phyloP scores from a whole-genome alignment of 768 basidiomycete genomes.

The Roridomyces roridus region DNA sequence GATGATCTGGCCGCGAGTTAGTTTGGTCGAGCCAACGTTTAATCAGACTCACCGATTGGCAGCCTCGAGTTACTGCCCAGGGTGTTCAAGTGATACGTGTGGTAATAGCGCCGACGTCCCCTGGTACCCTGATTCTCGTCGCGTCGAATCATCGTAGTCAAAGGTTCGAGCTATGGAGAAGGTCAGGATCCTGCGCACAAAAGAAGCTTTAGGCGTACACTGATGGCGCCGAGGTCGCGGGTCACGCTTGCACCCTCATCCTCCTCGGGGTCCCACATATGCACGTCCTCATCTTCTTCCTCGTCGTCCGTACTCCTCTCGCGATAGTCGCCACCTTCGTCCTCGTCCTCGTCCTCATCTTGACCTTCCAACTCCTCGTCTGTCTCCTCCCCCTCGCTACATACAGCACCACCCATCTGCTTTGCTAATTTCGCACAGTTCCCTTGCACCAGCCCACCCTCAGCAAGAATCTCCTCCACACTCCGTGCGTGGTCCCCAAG shows the following conservation, averaged over 20 bases:
- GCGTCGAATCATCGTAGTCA: conserved; percentile 75
- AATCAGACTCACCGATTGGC: conserved; percentile 55
- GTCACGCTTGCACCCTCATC: conserved; percentile 4
- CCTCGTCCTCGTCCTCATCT: conserved; percentile 18
- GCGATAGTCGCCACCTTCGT: conserved; percentile 8
- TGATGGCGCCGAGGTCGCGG: too few relatives aligned
- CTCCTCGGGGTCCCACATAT: background rate
- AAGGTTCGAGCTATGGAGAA: conserved; percentile 62
- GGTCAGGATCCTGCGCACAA: background rate
- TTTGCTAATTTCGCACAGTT: conserved; percentile 25
- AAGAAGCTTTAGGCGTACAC: too few relatives aligned
- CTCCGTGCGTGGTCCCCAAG: conserved; percentile 56
- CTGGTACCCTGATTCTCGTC: conserved; percentile 70
- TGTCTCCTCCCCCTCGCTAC: conserved; percentile 23
- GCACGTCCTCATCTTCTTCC: conserved; percentile 3
- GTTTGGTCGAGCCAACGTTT: background rate
- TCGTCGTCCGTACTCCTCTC: background rate
- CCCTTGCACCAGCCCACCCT: conserved; percentile 33
- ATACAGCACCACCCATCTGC: conserved; percentile 33
- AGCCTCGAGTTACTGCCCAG: conserved; percentile 57
- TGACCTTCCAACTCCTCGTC: conserved; percentile 21
- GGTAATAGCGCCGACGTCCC: conserved; percentile 59
- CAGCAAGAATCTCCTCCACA: conserved; percentile 61
- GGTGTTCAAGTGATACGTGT: conserved; percentile 38
- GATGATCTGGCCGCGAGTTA: conserved; percentile 47